These are phyloP conservation scores for Domatiomyces globalis DNA, from an alignment of 2,329 filamentous ascomycete genomes.

Conservation along the genomic window DNA sequence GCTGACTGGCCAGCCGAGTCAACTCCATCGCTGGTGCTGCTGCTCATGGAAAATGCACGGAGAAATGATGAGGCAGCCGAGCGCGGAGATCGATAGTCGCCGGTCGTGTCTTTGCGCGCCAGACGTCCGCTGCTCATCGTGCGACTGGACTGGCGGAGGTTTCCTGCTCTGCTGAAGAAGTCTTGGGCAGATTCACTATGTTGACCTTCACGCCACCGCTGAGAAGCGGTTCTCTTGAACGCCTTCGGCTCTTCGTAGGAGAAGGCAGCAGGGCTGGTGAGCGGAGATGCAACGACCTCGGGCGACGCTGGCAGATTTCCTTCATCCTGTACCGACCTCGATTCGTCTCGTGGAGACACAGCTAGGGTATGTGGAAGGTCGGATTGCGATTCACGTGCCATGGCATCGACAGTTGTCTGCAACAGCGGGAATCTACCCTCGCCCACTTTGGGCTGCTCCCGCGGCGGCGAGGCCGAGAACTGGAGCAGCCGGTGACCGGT, in stretches of 20 bases:
- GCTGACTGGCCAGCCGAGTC: slow-evolving; percentile 25
- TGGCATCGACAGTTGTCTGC: slow-evolving; percentile 17
- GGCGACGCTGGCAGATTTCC: slow-evolving; percentile 9
- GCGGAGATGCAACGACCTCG: slow-evolving; percentile 5
- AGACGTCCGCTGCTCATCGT: slow-evolving; percentile 2
- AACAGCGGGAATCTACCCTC: slow-evolving; percentile 17
- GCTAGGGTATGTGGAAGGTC: slow-evolving; percentile 12
- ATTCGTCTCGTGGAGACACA: slow-evolving; percentile 12
- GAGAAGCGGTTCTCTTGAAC: slow-evolving; percentile 15
- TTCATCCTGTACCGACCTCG: slow-evolving; percentile 9
- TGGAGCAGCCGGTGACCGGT: slow-evolving; percentile 14
- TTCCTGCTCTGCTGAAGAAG: slow-evolving; percentile 17
- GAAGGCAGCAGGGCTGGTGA: slow-evolving; percentile 9
- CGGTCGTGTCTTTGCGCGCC: slow-evolving; percentile 12
- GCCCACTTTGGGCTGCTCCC: slow-evolving; percentile 15
- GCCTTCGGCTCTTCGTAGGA: slow-evolving; percentile 14
- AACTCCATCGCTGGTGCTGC: slow-evolving; percentile 18
- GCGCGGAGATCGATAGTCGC: slow-evolving; percentile 37
- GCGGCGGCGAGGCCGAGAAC: slow-evolving; percentile 13
- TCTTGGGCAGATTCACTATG: slow-evolving; percentile 25
- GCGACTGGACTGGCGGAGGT: slow-evolving; percentile 12
- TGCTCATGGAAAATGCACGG: slow-evolving; percentile 35
- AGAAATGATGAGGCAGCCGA: slow-evolving; percentile 46
- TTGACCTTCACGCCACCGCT: slow-evolving; percentile 19
- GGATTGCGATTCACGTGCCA: slow-evolving; percentile 14